Evolutionary conservation across 164 flowering plant species (phyloP).

Genomic region (Nymphaea thermarum): DNA sequence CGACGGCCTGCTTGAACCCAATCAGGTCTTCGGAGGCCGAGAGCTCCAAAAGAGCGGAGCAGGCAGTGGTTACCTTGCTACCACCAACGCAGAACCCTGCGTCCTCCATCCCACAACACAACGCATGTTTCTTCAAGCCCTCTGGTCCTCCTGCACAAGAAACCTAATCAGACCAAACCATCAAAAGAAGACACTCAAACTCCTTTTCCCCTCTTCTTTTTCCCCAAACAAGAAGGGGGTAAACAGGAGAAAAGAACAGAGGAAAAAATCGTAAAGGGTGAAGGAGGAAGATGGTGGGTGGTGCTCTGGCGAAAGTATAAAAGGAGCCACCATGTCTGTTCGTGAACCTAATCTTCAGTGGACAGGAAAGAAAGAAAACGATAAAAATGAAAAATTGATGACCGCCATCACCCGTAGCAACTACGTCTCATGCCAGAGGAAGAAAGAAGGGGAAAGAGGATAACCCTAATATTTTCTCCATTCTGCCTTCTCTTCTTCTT

Average conservation of each 20-base stretch:
- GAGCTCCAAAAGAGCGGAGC: slow-evolving; percentile 45
- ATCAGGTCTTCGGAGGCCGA: slow-evolving; percentile 56
- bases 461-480: no score
- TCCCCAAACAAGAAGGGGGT: not conserved
- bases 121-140: not conserved
- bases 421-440: no score
- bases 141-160: not conserved
- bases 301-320: not conserved
- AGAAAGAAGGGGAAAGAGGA: not conserved
- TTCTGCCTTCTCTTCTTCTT: no score
- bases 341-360: not conserved
- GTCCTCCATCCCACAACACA: not conserved
- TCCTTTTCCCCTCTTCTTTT: not conserved
- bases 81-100: not conserved
- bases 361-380: not conserved
- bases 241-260: not conserved
- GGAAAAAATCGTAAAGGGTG: not conserved
- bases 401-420: no score
- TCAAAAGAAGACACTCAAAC: not conserved
- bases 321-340: not conserved
- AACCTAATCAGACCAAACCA: not conserved
- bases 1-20: slow-evolving; percentile 36
- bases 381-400: no score
- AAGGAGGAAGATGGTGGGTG: not conserved
- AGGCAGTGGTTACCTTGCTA: not conserved